Percentiles rank a stretch among this genome's conserved stretches.
Evolutionary conservation across 495 filamentous ascomycete genomes (phyloP).

Genomic region (Wilcoxina mikolae): DNA sequence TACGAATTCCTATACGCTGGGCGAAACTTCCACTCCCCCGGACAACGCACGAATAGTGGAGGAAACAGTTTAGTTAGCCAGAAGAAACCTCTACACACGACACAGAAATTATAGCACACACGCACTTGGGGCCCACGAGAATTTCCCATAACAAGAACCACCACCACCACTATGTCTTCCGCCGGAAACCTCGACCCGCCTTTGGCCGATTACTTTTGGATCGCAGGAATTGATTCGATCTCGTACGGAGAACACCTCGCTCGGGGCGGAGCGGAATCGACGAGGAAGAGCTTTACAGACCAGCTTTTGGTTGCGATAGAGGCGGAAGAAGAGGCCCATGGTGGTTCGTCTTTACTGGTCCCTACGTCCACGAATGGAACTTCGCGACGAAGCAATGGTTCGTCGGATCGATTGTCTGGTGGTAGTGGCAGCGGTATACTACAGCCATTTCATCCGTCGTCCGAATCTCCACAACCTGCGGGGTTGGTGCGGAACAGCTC

Average conservation of each 20-base stretch:
- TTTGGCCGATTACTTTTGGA: constrained; percentile 98
- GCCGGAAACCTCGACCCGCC: constrained; percentile 36
- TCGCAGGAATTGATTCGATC: constrained; percentile 73
- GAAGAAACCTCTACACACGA: neutral
- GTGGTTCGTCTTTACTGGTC: constrained; percentile 7
- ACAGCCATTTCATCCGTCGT: neutral
- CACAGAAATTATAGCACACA: neutral
- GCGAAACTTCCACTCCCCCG: neutral
- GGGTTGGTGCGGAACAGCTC: constrained; percentile 25
- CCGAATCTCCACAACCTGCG: neutral
- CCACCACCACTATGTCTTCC: constrained; percentile 2
- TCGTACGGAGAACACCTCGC: constrained; percentile 41
- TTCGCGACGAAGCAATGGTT: constrained; percentile 15
- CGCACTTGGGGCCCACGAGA: neutral
- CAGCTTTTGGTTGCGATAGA: constrained; percentile 29
- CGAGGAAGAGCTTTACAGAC: constrained; percentile 25
- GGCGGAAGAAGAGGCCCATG: constrained; percentile 23
- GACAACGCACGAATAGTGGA: neutral
- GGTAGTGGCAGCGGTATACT: neutral
- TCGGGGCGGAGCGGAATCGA: constrained; percentile 17
- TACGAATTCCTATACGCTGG: no score
- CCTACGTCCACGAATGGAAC: neutral
- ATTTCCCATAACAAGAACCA: neutral
- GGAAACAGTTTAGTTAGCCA: no score
- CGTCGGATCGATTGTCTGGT: constrained; percentile 3